Conservation (phyloP, 2,329 filamentous ascomycete genomes). For the Raffaelea ambrosiae region DNA sequence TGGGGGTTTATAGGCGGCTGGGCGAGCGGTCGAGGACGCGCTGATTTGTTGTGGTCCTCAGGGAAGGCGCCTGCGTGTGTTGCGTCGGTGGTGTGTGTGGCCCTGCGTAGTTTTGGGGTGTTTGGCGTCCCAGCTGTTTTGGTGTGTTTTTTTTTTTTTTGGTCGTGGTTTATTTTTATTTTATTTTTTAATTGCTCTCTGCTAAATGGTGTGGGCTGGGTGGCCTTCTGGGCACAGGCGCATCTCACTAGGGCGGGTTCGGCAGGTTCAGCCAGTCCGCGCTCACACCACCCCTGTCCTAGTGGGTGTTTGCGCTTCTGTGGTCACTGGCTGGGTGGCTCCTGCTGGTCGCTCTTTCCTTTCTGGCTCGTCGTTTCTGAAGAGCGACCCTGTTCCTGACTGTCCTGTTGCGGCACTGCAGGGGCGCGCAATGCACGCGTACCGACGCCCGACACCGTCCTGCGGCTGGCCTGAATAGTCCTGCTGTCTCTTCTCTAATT, state of each 20-base stretch:
- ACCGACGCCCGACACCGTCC: no score
- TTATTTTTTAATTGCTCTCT: neutral
- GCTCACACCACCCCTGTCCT: neutral
- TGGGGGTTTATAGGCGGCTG: slow-evolving; percentile 16
- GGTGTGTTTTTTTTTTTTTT: neutral
- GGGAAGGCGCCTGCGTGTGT: neutral
- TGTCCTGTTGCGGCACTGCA: no score
- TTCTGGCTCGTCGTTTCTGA: no score
- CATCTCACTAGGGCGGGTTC: neutral
- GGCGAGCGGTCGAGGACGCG: slow-evolving; percentile 12
- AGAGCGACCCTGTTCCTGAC: neutral
- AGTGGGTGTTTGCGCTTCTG: neutral
- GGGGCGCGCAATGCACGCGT: no score
- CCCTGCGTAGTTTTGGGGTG: no score
- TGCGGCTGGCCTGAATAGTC: no score
- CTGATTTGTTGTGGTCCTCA: slow-evolving; percentile 13
- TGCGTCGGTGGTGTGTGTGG: no score
- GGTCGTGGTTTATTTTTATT: slow-evolving; percentile 6
- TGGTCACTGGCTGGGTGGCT: no score
- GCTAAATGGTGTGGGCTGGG: slow-evolving; percentile 3
- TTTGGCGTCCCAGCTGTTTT: neutral
- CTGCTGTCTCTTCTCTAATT: no score
- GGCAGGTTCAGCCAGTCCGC: slow-evolving; percentile 1
- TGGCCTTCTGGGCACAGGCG: neutral
- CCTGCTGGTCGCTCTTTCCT: neutral